Evolutionary conservation across 495 filamentous ascomycete species (phyloP).

Genomic region (Aspergillus mulundensis): DNA sequence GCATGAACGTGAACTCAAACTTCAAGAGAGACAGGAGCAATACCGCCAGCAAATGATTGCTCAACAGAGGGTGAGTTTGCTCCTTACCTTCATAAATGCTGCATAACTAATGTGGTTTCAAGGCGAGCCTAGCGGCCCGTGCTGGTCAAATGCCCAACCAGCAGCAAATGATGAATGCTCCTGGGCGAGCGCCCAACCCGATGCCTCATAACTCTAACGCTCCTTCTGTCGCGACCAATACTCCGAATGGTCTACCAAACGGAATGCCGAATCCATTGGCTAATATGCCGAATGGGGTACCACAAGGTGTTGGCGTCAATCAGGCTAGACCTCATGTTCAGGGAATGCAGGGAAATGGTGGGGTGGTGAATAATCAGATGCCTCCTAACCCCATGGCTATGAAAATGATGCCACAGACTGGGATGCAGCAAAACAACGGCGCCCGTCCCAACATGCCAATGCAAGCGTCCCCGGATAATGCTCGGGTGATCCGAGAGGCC

Average conservation of each 20-base stretch:
- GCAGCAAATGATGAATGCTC: conserved; percentile 38
- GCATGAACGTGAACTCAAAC: conserved; percentile 74
- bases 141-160: conserved; percentile 42
- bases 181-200: conserved; percentile 34
- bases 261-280: conserved; percentile 37
- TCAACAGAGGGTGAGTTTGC: conserved; percentile 52
- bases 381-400: conserved; percentile 53
- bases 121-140: conserved; percentile 41
- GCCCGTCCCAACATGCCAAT: conserved; percentile 57
- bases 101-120: conserved; percentile 14
- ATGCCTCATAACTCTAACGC: conserved; percentile 38
- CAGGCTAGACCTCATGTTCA: conserved; percentile 41
- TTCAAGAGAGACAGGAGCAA: conserved; percentile 67
- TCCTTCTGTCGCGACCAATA: conserved; percentile 25
- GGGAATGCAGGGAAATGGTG: conserved; percentile 31
- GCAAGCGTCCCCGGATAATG: conserved; percentile 49
- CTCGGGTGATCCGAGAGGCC: conserved; percentile 55
- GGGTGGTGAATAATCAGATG: conserved; percentile 45
- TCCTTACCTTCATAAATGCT: background rate
- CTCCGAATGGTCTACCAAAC: conserved; percentile 37
- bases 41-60: conserved; percentile 62
- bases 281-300: conserved; percentile 38
- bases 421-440: conserved; percentile 60
- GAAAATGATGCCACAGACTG: conserved; percentile 66
- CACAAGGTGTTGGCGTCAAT: conserved; percentile 32